phyloP scores from a whole-genome alignment of 1,284 basidiomycete genomes.

The Moesziomyces antarcticus region DNA sequence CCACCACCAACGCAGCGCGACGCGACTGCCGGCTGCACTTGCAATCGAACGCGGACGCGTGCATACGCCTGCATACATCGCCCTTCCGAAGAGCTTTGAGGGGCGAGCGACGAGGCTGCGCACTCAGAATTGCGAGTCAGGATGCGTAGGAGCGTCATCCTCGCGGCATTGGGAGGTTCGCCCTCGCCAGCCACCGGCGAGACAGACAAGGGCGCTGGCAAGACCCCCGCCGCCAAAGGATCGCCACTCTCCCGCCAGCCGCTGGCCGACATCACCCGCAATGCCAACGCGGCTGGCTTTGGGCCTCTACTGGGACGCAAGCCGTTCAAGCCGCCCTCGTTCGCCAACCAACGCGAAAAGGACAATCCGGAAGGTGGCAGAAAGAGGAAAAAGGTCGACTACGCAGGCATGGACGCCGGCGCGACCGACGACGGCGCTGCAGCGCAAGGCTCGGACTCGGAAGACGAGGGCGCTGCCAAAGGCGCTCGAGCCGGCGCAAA shows the following conservation, averaged over 20 bases:
- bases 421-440: conserved; percentile 46
- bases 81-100: neutral
- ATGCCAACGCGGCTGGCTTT: conserved; percentile 58
- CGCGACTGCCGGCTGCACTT: neutral
- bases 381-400: conserved; percentile 63
- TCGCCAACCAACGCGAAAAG: conserved; percentile 40
- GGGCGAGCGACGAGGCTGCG: neutral
- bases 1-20: neutral
- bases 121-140: neutral
- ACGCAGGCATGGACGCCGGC: conserved; percentile 59
- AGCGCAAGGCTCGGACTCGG: conserved; percentile 26
- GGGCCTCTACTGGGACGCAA: conserved; percentile 57
- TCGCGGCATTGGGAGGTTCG: conserved; percentile 37
- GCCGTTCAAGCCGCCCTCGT: conserved; percentile 63
- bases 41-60: neutral
- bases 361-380: conserved; percentile 35
- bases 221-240: conserved; percentile 19
- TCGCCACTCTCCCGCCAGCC: conserved; percentile 22
- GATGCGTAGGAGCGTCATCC: conserved; percentile 45
- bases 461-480: conserved; percentile 24
- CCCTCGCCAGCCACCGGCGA: conserved; percentile 18
- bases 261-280: conserved; percentile 34
- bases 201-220: conserved; percentile 11
- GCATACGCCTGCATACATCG: neutral
- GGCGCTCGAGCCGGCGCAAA: conserved; percentile 20